Evolutionary conservation across 1,284 basidiomycete genomes (phyloP).

Genomic region (Naganishia cerealis): DNA sequence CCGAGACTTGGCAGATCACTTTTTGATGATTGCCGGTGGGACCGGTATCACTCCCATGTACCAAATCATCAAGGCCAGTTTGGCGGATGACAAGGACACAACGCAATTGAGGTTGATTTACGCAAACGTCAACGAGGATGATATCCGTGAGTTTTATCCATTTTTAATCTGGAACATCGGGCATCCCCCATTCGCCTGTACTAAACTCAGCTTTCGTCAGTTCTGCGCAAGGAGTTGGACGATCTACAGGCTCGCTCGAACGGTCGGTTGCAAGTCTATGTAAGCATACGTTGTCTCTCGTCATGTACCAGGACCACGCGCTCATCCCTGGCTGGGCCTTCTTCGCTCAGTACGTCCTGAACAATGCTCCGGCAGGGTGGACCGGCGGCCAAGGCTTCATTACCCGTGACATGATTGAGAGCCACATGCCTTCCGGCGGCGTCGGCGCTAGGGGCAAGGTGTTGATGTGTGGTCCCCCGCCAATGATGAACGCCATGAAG

Average conservation of each 20-base stretch:
- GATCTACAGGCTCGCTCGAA: constrained; percentile 61
- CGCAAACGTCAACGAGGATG: constrained; percentile 86
- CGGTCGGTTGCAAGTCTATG: constrained; percentile 72
- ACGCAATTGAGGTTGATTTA: constrained; percentile 86
- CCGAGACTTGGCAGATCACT: constrained; percentile 61
- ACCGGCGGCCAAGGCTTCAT: constrained; percentile 87
- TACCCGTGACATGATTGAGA: constrained; percentile 85
- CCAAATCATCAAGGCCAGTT: constrained; percentile 82
- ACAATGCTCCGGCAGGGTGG: constrained; percentile 87
- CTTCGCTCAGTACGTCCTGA: constrained; percentile 71
- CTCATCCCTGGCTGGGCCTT: not conserved
- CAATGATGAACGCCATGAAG: constrained; percentile 98
- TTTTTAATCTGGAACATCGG: not conserved
- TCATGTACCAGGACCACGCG: not conserved
- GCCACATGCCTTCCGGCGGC: constrained; percentile 59
- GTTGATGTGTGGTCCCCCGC: constrained; percentile 84
- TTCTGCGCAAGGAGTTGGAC: constrained; percentile 80
- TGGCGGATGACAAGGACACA: constrained; percentile 79
- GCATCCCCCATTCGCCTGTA: not conserved
- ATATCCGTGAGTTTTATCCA: constrained; percentile 61
- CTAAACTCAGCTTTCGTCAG: constrained; percentile 40
- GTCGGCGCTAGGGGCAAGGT: constrained; percentile 71
- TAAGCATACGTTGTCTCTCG: constrained; percentile 35
- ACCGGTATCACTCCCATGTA: constrained; percentile 97
- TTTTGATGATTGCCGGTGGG: constrained; percentile 94